Percentiles rank a stretch among this genome's conserved stretches.
phyloP scores from a whole-genome alignment of 75 land plant genomes.

The Cryptomeria japonica region DNA sequence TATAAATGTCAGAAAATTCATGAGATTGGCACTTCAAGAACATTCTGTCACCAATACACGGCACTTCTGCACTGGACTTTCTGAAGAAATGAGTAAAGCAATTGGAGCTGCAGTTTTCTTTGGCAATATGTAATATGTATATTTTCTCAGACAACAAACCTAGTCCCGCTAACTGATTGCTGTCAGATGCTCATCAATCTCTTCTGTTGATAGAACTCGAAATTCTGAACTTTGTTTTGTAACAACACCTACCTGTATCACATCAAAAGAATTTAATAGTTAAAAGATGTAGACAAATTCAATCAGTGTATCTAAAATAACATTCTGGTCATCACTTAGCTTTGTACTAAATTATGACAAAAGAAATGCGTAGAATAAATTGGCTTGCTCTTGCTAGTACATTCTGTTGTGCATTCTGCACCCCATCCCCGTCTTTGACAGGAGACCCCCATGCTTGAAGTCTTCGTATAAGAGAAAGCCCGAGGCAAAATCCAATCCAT shows the following conservation, averaged over 20 bases:
- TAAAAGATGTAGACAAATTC: not conserved
- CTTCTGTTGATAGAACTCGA: slow-evolving; percentile 64
- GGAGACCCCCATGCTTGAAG: too few species aligned
- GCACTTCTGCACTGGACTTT: not conserved
- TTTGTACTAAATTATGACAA: not conserved
- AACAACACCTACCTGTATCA: slow-evolving; percentile 74
- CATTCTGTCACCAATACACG: not conserved
- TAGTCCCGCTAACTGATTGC: slow-evolving; percentile 85
- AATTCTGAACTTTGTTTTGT: slow-evolving; percentile 47
- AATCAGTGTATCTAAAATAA: not conserved
- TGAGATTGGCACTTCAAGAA: not conserved
- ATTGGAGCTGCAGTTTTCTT: not conserved
- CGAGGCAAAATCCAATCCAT: too few species aligned
- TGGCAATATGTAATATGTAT: not conserved
- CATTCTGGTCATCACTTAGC: not conserved
- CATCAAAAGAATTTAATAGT: not conserved
- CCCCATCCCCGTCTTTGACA: too few species aligned
- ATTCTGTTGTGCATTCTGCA: too few species aligned
- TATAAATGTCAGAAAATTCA: not conserved
- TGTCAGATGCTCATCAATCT: slow-evolving; percentile 85
- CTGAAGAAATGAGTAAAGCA: not conserved
- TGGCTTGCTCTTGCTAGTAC: not conserved
- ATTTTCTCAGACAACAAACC: not conserved
- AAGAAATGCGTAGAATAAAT: not conserved
- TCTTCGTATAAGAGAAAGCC: too few species aligned